Base-by-base conservation (phyloP, 1,139 yeast species). In the Suhomyces anneliseae region DNA sequence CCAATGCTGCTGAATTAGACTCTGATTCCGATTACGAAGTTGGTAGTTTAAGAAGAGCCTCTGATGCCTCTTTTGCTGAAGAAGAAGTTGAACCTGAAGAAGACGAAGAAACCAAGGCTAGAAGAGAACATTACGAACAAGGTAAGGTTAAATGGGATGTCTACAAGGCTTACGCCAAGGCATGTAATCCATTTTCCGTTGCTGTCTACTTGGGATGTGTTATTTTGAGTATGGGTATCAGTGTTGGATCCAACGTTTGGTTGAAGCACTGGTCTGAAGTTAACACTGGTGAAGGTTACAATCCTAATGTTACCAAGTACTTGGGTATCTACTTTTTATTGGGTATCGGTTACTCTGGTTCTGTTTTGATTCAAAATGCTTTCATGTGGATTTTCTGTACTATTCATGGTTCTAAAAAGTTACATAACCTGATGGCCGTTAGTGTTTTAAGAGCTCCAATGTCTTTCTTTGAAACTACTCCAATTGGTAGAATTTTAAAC, bases 381-480 rank as follows among this genome's bases (percentile, higher is more conserved):
- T 74, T 87, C 48, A 78, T 89, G 64, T 88, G 95, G 90, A 81
- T 92, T 38, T 85, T 76, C 68, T 90, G 97, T 65, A 82, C 96
- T 2, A 87, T 93, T 57, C 82, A 83, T 48, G 96, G 95, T 11
- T 92, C 97, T 7, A 83, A 74, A 51, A 79, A 75, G 49, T 76
- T 93, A 51, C 99, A 93, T 65, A 80, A 84, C 53, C 68, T 71
- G 29, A 92, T 93, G 98, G 83, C 95, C 6, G 66, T 68, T 34
- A 75, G 90, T 51, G 96, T 93, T 11, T 70, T 93, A 52, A 78
- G 93, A 51, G 96, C 98, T 0, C 99, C 99, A 51, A 95, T 93
- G 99, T 80, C 90, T 35, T 93, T 95, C 65, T 93, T 95, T 62
- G 99, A 95, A 68, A 90, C 97, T 0, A 93, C 98, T 0, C 99